Conservation (phyloP, 164 flowering plant species). For the Liquidambar formosana region DNA sequence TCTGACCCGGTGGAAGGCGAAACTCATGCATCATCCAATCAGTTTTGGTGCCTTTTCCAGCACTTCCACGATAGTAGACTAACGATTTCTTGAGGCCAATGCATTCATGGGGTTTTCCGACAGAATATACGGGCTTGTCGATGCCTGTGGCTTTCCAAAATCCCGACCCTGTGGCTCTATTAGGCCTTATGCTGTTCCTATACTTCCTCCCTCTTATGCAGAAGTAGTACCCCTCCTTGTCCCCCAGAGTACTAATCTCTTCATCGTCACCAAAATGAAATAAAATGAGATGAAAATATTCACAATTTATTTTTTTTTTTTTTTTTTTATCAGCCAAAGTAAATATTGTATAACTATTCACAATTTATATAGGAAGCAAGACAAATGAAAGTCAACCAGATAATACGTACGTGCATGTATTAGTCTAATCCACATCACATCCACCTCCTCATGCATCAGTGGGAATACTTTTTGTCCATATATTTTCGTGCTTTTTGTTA, state of each 20-base stretch:
- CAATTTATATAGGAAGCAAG: too few relatives aligned
- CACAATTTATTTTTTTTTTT: too few relatives aligned
- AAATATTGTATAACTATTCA: too few relatives aligned
- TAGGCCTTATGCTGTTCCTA: slow-evolving; percentile 86
- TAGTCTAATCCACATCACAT: too few relatives aligned
- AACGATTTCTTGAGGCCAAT: slow-evolving; percentile 91
- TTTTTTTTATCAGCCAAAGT: too few relatives aligned
- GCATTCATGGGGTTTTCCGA: slow-evolving; percentile 14
- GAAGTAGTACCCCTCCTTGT: slow-evolving; percentile 79
- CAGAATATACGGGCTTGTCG: slow-evolving; percentile 65
- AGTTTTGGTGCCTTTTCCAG: slow-evolving; percentile 95
- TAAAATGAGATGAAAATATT: not conserved
- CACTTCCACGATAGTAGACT: slow-evolving; percentile 85
- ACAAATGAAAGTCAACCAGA: too few relatives aligned
- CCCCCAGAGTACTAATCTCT: slow-evolving; percentile 36
- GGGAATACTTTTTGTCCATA: too few relatives aligned
- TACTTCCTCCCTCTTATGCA: slow-evolving; percentile 93
- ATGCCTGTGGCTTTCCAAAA: slow-evolving; percentile 99
- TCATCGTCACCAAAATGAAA: slow-evolving; percentile 23
- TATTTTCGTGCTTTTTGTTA: too few relatives aligned
- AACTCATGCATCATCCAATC: slow-evolving; percentile 99
- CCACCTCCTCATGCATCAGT: too few relatives aligned
- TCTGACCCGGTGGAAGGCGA: slow-evolving; percentile 48
- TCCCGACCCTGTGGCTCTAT: slow-evolving; percentile 90
- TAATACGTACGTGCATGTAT: too few relatives aligned